A percentile compares a stretch with the other conserved stretches of the same genome.
phyloP scores from a whole-genome alignment of 305 asterid species.

The Andrographis paniculata region DNA sequence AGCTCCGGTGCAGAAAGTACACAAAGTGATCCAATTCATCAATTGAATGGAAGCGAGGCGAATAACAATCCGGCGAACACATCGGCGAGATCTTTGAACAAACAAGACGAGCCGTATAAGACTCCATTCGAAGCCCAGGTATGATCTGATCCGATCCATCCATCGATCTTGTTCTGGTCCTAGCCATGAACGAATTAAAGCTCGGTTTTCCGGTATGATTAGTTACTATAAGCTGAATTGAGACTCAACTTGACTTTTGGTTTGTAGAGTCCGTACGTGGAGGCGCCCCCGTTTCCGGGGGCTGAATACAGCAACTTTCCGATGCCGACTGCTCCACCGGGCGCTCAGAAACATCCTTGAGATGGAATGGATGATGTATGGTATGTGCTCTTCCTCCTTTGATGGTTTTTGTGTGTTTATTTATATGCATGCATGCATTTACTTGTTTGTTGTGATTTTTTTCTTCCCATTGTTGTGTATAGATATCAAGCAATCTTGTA shows the following conservation, averaged over 20 bases:
- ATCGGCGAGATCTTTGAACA: slow-evolving; percentile 43
- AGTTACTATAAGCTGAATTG: too few species aligned
- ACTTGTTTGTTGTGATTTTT: too few species aligned
- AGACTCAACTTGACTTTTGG: too few species aligned
- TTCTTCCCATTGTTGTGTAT: slow-evolving; percentile 17
- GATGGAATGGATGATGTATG: slow-evolving; percentile 17
- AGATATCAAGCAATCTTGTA: too few species aligned
- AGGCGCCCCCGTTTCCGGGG: slow-evolving; percentile 62
- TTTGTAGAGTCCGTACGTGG: slow-evolving; percentile 92
- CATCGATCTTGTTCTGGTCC: too few species aligned
- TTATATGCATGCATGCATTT: too few species aligned
- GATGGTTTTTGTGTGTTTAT: too few species aligned
- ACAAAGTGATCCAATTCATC: slow-evolving; percentile 29
- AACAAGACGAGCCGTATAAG: slow-evolving; percentile 29
- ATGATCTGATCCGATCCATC: neutral
- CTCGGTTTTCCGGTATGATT: neutral
- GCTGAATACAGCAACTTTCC: slow-evolving; percentile 47
- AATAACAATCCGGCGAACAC: slow-evolving; percentile 33
- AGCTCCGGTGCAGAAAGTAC: slow-evolving; percentile 40
- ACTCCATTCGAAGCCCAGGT: slow-evolving; percentile 45
- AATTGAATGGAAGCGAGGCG: slow-evolving; percentile 44
- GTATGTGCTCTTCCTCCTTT: slow-evolving; percentile 16
- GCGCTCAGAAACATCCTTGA: slow-evolving; percentile 46
- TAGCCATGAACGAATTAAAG: too few species aligned
- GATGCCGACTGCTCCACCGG: slow-evolving; percentile 92